A percentile compares a stretch with the other conserved stretches of the same genome.
Evolutionary conservation across 805 yeast species (phyloP).

Genomic region (Starmerella davenportii): DNA sequence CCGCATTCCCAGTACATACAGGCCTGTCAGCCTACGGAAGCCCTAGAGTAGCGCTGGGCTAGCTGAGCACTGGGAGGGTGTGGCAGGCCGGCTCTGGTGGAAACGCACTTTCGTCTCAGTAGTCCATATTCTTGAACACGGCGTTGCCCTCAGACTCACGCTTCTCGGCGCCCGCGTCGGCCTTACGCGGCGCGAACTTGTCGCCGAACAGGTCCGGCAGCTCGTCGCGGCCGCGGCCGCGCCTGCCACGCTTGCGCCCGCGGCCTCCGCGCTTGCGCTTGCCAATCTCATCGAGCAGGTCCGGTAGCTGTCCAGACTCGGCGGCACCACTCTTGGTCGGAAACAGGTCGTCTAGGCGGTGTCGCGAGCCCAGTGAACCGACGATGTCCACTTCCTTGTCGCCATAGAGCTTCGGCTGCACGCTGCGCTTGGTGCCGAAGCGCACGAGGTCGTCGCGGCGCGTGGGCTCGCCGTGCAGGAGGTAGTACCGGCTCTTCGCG

Average conservation of each 20-base stretch:
- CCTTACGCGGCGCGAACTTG: conserved; percentile 3
- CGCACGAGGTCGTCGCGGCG: conserved; percentile 16
- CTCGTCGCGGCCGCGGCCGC: conserved; percentile 5
- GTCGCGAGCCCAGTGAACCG: conserved; percentile 3
- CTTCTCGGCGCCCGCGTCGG: background rate
- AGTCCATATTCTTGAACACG: conserved; percentile 15
- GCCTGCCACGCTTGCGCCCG: conserved; percentile 2
- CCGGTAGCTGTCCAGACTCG: conserved; percentile 18
- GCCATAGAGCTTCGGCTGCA: conserved; percentile 16
- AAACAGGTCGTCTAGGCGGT: conserved; percentile 15
- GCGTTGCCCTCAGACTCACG: conserved; percentile 1
- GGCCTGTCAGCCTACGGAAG: no score
- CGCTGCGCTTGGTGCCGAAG: conserved; percentile 17
- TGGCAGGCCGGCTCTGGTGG: no score
- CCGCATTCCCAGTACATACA: no score
- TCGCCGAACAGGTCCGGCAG: conserved; percentile 14
- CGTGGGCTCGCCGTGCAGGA: conserved; percentile 56
- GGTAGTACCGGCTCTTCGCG: conserved; percentile 43
- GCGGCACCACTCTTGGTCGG: conserved; percentile 11
- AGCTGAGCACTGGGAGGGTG: no score
- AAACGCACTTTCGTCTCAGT: no score
- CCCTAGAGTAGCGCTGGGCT: no score
- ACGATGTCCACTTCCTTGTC: conserved; percentile 8
- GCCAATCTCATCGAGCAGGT: conserved; percentile 24
- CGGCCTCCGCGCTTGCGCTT: conserved; percentile 1